These are phyloP conservation scores for Ascochyta pisi DNA, from an alignment of 2,329 filamentous ascomycete genomes.

Conservation along the genomic window DNA sequence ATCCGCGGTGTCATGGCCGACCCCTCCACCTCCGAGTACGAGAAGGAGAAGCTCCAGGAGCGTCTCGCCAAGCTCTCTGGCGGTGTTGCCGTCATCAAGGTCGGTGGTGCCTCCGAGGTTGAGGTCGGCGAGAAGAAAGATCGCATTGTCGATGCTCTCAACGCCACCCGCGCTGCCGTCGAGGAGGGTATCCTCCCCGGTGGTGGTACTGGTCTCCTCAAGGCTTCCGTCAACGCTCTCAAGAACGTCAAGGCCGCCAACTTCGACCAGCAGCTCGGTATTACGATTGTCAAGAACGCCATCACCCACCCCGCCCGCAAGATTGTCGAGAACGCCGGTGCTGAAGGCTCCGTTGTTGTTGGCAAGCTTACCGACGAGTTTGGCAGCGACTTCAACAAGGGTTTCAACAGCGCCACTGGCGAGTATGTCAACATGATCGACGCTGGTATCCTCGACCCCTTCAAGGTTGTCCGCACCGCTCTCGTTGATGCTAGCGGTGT, in stretches of 20 bases:
- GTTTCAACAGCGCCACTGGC: conserved; percentile 94
- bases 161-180: conserved; percentile 96
- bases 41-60: conserved; percentile 99
- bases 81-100: conserved; percentile 99
- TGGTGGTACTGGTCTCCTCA: conserved; percentile 97
- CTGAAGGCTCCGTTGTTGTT: conserved; percentile 94
- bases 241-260: conserved; percentile 83
- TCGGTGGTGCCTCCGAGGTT: conserved; percentile 95
- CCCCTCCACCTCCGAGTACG: conserved; percentile 94
- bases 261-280: conserved; percentile 99
- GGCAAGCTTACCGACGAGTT: conserved; percentile 98
- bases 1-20: conserved; percentile 97
- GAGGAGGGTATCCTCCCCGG: conserved; percentile 99
- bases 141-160: conserved; percentile 96
- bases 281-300: conserved; percentile 96
- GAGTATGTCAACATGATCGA: conserved; percentile 99
- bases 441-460: conserved; percentile 95
- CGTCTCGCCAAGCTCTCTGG: conserved; percentile 98
- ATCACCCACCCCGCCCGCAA: conserved; percentile 94
- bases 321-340: conserved; percentile 97
- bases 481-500: conserved; percentile 95
- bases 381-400: conserved; percentile 93
- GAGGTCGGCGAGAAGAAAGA: conserved; percentile 99
- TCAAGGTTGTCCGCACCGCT: conserved; percentile 98
- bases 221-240: conserved; percentile 91